Conservation (phyloP, 2,329 filamentous ascomycete genomes). For the Beauveria pseudobassiana region DNA sequence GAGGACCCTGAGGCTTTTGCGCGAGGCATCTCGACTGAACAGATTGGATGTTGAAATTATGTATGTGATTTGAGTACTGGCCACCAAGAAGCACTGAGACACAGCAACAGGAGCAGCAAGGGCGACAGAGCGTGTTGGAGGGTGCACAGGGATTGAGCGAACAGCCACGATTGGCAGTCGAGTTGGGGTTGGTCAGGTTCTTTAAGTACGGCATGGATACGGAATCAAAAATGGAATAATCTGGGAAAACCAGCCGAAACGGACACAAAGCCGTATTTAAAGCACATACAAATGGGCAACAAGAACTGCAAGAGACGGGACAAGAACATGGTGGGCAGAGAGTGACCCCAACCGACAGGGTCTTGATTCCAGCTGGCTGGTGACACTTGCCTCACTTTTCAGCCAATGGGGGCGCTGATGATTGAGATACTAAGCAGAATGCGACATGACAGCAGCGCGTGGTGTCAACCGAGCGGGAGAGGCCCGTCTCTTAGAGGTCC, state of each 20-base stretch:
- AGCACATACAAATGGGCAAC: background rate
- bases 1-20: slow-evolving; percentile 34
- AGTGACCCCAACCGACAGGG: background rate
- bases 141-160: background rate
- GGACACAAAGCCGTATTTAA: slow-evolving; percentile 9
- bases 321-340: slow-evolving; percentile 1
- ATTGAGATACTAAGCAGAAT: background rate
- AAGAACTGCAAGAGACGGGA: background rate
- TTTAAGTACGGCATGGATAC: slow-evolving; percentile 8
- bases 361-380: background rate
- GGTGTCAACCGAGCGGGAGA: slow-evolving; percentile 1
- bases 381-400: slow-evolving; percentile 6
- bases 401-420: background rate
- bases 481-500: background rate
- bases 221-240: slow-evolving; percentile 6
- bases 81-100: background rate
- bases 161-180: slow-evolving; percentile 1
- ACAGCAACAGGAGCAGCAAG: background rate
- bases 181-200: background rate
- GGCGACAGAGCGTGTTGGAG: background rate
- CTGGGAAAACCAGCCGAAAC: background rate
- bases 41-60: background rate
- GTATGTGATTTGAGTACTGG: background rate
- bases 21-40: slow-evolving; percentile 29
- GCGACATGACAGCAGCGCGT: background rate